Percentiles rank a stretch among this genome's conserved stretches.
Conservation (phyloP, 495 filamentous ascomycete genomes). For the Xeromyces bisporus region DNA sequence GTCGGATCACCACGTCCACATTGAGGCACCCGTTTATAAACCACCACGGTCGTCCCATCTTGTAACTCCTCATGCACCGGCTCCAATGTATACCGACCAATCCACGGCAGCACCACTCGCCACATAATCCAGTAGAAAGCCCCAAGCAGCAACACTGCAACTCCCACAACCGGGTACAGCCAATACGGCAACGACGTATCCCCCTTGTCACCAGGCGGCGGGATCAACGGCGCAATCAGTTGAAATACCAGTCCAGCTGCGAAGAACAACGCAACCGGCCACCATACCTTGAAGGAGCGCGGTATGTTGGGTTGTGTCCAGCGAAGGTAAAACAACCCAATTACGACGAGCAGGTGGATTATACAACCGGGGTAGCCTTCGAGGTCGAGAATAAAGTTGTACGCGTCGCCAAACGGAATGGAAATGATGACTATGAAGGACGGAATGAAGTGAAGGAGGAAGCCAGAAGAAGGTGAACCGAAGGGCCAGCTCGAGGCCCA, state of each 20-base stretch:
- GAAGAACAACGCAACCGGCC: conserved; percentile 19
- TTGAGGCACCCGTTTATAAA: conserved; percentile 4
- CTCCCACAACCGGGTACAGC: conserved; percentile 19
- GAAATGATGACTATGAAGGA: conserved; percentile 44
- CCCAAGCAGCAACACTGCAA: conserved; percentile 13
- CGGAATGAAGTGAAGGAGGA: conserved; percentile 47
- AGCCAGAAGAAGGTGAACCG: conserved; percentile 41
- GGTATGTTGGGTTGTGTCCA: conserved; percentile 36
- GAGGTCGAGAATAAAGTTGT: conserved; percentile 51
- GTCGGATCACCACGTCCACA: too few relatives aligned
- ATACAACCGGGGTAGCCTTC: conserved; percentile 49
- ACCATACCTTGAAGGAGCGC: conserved; percentile 47
- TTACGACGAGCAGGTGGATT: conserved; percentile 36
- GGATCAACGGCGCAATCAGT: conserved; percentile 23
- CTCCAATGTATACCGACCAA: conserved; percentile 5
- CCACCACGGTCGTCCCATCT: conserved; percentile 5
- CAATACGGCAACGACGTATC: conserved; percentile 23
- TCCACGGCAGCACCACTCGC: conserved; percentile 6
- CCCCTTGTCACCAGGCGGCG: conserved; percentile 16
- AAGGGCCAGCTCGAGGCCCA: conserved; percentile 47
- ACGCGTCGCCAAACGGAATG: conserved; percentile 42
- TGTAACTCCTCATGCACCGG: conserved; percentile 2
- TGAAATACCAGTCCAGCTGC: conserved; percentile 20
- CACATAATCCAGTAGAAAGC: conserved; percentile 20
- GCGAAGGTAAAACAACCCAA: conserved; percentile 45